These are phyloP conservation scores for Eremochloa ophiuroides DNA, from an alignment of 176 grass and related monocot genomes.

Conservation along the genomic window DNA sequence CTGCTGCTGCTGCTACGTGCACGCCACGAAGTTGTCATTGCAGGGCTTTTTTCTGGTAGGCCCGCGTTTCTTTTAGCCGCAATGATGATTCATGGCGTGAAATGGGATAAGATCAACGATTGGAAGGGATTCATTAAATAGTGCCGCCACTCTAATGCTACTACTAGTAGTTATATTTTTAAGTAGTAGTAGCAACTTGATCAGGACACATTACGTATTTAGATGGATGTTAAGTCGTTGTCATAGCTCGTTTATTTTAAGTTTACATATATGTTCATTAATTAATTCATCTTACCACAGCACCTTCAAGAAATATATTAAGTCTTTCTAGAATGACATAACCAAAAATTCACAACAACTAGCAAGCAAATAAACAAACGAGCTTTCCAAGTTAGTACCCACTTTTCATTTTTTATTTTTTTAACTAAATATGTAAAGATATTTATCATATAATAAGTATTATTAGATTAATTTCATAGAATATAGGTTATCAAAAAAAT, in stretches of 20 bases:
- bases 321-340: background rate
- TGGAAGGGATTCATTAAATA: background rate
- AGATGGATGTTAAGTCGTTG: background rate
- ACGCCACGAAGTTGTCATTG: background rate
- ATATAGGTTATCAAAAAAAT: too few relatives aligned
- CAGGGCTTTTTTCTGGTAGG: background rate
- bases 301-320: fast-evolving
- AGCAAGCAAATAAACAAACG: too few relatives aligned
- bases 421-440: too few relatives aligned
- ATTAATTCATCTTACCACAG: too few relatives aligned
- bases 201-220: background rate
- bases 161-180: background rate
- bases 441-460: too few relatives aligned
- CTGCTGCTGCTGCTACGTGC: background rate
- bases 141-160: background rate
- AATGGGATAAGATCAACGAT: background rate
- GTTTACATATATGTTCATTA: too few relatives aligned
- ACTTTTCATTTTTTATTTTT: too few relatives aligned
- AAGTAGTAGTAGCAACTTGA: background rate
- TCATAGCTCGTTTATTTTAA: background rate
- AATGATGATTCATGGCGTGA: background rate
- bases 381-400: background rate
- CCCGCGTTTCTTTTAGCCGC: background rate
- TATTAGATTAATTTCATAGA: too few relatives aligned
- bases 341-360: too few relatives aligned